phyloP scores from a whole-genome alignment of 2,329 filamentous ascomycete genomes.

The Alternaria metachromatica region DNA sequence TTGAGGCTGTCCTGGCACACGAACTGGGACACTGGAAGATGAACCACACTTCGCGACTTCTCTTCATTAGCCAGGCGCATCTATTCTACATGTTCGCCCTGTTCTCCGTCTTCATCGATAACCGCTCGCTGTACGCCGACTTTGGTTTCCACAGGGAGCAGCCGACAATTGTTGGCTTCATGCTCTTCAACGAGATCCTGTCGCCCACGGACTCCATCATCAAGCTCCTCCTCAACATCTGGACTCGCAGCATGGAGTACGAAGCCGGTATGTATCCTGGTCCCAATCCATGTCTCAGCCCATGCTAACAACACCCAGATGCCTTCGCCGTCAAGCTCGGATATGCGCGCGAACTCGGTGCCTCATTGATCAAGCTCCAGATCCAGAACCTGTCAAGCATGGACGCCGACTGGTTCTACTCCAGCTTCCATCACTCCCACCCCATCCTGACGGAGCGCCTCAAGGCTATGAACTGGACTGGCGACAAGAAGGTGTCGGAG shows the following conservation, averaged over 20 bases:
- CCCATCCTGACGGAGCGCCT: constrained; percentile 93
- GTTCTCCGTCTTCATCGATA: constrained; percentile 98
- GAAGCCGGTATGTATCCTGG: constrained; percentile 69
- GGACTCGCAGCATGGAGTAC: constrained; percentile 95
- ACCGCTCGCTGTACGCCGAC: constrained; percentile 84
- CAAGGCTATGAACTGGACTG: constrained; percentile 87
- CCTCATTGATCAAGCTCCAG: constrained; percentile 94
- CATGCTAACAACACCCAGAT: constrained; percentile 58
- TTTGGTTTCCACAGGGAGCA: constrained; percentile 86
- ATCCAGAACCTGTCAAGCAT: constrained; percentile 98
- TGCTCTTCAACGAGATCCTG: constrained; percentile 96
- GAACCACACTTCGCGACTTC: constrained; percentile 90
- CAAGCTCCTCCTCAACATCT: constrained; percentile 93
- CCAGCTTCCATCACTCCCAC: constrained; percentile 98
- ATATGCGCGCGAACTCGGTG: constrained; percentile 81
- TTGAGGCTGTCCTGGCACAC: constrained; percentile 92
- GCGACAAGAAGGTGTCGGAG: constrained; percentile 62
- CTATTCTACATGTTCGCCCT: constrained; percentile 96
- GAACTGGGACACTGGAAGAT: constrained; percentile 98
- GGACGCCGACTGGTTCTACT: constrained; percentile 99
- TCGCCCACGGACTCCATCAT: constrained; percentile 93
- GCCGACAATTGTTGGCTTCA: constrained; percentile 96
- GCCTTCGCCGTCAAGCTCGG: constrained; percentile 85
- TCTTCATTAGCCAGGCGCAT: constrained; percentile 81
- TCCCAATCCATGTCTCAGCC: constrained; percentile 8